phyloP scores from a whole-genome alignment of 495 filamentous ascomycete genomes.

The Lophiotrema nucula region DNA sequence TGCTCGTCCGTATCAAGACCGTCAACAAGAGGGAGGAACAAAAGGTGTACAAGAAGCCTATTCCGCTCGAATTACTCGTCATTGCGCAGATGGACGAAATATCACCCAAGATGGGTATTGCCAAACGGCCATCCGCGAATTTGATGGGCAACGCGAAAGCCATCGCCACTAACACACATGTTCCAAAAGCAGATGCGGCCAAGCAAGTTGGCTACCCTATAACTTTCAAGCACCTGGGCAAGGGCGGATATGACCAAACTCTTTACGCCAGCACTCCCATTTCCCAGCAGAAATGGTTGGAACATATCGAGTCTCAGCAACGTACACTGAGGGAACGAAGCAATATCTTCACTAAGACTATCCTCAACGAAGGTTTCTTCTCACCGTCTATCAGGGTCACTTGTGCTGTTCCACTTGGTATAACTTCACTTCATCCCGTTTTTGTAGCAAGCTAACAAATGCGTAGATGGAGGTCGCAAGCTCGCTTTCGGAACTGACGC shows the following conservation, averaged over 20 bases:
- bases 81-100: constrained; percentile 97
- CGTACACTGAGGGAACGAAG: constrained; percentile 77
- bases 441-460: no score
- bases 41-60: constrained; percentile 91
- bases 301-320: constrained; percentile 89
- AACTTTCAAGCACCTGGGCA: constrained; percentile 97
- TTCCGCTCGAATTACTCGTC: constrained; percentile 87
- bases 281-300: constrained; percentile 89
- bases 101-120: constrained; percentile 73
- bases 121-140: constrained; percentile 85
- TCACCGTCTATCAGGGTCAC: constrained; percentile 78
- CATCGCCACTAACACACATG: constrained; percentile 21
- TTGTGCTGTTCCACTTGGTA: constrained; percentile 89
- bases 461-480: constrained; percentile 92
- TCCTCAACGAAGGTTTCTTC: constrained; percentile 85
- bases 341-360: constrained; percentile 89
- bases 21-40: constrained; percentile 92
- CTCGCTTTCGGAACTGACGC: constrained; percentile 89
- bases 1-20: constrained; percentile 81
- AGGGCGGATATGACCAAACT: constrained; percentile 90
- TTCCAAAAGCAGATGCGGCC: constrained; percentile 45
- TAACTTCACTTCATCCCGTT: no score
- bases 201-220: constrained; percentile 85
- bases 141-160: constrained; percentile 63
- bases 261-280: constrained; percentile 79